A percentile compares a stretch with the other conserved stretches of the same genome.
phyloP scores from a whole-genome alignment of 129 eudicot genomes.

The Ambrosia artemisiifolia region DNA sequence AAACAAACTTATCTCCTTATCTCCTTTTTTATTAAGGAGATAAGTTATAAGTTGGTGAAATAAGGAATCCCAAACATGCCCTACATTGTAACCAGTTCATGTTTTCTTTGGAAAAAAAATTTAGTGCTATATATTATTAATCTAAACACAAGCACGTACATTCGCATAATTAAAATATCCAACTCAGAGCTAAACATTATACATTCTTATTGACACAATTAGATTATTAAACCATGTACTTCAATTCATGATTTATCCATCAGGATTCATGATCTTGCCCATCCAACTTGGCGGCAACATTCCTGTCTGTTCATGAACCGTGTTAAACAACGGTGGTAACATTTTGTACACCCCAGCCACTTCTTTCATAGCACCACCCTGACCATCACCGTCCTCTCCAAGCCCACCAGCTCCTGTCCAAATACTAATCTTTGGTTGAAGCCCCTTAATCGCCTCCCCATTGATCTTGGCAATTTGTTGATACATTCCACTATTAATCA shows the following conservation, averaged over 20 bases:
- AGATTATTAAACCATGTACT: neutral
- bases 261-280: conserved; percentile 35
- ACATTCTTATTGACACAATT: neutral
- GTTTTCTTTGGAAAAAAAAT: no score
- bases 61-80: no score
- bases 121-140: no score
- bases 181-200: neutral
- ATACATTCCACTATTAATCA: conserved; percentile 54
- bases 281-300: conserved; percentile 64
- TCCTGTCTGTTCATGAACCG: conserved; percentile 61
- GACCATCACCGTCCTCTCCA: conserved; percentile 14
- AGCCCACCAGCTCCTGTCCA: conserved; percentile 43
- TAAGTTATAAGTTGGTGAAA: no score
- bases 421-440: conserved; percentile 59
- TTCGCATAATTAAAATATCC: neutral
- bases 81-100: no score
- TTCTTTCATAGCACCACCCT: conserved; percentile 45
- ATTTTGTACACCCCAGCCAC: conserved; percentile 50
- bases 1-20: no score
- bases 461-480: conserved; percentile 59
- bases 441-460: conserved; percentile 51
- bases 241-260: neutral
- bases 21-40: no score
- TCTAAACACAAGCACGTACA: neutral
- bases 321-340: conserved; percentile 60